Base-by-base conservation (phyloP, 1,284 basidiomycete genomes). In the Salmacisia buchloeana region DNA sequence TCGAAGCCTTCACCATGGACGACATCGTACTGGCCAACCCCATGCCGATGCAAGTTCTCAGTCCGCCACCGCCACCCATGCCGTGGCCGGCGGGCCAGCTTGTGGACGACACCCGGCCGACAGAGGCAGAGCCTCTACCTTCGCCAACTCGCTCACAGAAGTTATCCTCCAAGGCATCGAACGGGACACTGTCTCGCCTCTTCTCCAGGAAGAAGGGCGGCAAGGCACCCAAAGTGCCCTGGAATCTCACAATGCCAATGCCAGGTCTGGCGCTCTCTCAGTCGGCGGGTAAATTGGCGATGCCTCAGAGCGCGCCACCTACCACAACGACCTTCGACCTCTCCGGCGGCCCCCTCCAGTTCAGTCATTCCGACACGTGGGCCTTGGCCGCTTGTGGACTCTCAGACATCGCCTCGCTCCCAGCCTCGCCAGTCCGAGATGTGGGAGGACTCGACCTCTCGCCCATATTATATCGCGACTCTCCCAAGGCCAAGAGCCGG, bases 1-100 rank as follows among this genome's bases (percentile, higher is more conserved):
- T 75, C 52, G 73, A 73, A 31, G 74, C 73, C 15, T 76, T 76
- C 61, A 62, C 71, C 15, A 64, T 65, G 61, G 63, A 67, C 2
- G 65, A 68, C 43, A 43, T 63, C 25, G 33, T 12, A 21, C 9
- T 67, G 35, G 58, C 65, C n/a, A n/a, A n/a, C n/a, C n/a, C n/a
- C 63, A 66, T 6, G 65, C 67, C 15, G 63, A 65, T 49, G 21
- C 43, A 29, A 18, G 59, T 38, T 13, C 39, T 57, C 39, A 54
- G 33, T 31, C 15, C 56, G 35, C 56, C 27, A 25, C 54, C 38
- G 35, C 18, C n/a, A 25, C 23, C 25, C 31, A 33, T 13, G 15
- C 49, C 49, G 3, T 54, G 49, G 49, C 29, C 34, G 27, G 31
- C 49, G 9, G 27, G 18, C 13, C 49, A 54, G 13, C 12, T 54